Evolutionary conservation across 2,329 filamentous ascomycete genomes (phyloP).

Genomic region (Calonectria multiphialidica): DNA sequence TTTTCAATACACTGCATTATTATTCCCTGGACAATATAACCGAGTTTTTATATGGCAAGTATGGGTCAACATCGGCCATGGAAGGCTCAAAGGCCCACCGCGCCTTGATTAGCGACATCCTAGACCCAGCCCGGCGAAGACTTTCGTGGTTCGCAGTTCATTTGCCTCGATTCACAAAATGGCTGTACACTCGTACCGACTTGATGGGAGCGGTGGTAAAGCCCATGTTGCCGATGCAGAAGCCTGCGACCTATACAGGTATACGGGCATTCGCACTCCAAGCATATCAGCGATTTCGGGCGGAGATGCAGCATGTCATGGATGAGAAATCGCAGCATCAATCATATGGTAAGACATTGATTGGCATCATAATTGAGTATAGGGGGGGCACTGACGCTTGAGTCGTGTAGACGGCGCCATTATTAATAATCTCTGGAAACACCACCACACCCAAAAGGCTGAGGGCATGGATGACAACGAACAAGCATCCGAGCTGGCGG

Average conservation of each 20-base stretch:
- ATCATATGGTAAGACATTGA: not conserved
- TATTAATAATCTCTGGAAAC: constrained; percentile 52
- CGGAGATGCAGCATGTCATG: not conserved
- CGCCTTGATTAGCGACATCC: constrained; percentile 28
- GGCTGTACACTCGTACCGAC: constrained; percentile 27
- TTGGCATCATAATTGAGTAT: not conserved
- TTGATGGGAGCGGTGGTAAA: not conserved
- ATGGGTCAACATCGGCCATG: constrained; percentile 29
- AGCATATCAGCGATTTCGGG: constrained; percentile 25
- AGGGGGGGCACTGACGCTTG: not conserved
- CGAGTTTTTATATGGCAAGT: constrained; percentile 28
- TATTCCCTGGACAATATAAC: constrained; percentile 35
- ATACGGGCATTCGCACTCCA: constrained; percentile 28
- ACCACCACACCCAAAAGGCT: constrained; percentile 43
- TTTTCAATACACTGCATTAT: constrained; percentile 34
- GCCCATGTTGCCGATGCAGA: constrained; percentile 34
- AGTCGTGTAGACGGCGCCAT: constrained; percentile 45
- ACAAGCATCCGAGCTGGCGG: constrained; percentile 65
- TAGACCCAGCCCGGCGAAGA: constrained; percentile 31
- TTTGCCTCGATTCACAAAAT: constrained; percentile 22
- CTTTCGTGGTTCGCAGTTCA: constrained; percentile 33
- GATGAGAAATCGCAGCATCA: not conserved
- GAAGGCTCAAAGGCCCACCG: constrained; percentile 24
- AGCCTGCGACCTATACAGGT: constrained; percentile 33
- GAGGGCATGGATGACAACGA: constrained; percentile 54